Conservation (phyloP, 768 basidiomycete genomes). For the Suillus luteus region DNA sequence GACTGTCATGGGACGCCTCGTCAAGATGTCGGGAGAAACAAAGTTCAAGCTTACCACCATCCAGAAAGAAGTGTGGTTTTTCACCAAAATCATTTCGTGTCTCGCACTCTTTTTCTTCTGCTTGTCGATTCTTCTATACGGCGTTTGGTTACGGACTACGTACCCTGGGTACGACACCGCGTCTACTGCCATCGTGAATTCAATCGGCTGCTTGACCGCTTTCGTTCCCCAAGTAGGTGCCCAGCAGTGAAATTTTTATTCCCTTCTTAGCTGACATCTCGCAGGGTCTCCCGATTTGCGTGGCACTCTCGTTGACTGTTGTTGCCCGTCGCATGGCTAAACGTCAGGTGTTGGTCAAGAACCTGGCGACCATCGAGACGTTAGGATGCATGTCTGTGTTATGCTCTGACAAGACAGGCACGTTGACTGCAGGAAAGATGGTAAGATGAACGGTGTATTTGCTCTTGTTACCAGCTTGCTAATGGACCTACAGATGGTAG, state of each 20-base stretch:
- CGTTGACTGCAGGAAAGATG: slow-evolving; percentile 52
- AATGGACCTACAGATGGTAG: slow-evolving; percentile 26
- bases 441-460: slow-evolving; percentile 12
- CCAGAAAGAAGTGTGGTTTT: slow-evolving; percentile 35
- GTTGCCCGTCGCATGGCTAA: slow-evolving; percentile 49
- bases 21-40: slow-evolving; percentile 44
- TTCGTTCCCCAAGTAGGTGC: slow-evolving; percentile 41
- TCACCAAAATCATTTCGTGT: slow-evolving; percentile 53
- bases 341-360: slow-evolving; percentile 54
- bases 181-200: slow-evolving; percentile 37
- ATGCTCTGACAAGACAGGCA: slow-evolving; percentile 62
- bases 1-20: slow-evolving; percentile 48
- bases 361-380: slow-evolving; percentile 66
- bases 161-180: slow-evolving; percentile 41
- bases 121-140: slow-evolving; percentile 41
- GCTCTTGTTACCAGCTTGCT: not conserved
- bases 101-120: slow-evolving; percentile 45
- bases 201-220: slow-evolving; percentile 42
- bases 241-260: slow-evolving; percentile 51
- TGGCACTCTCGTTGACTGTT: slow-evolving; percentile 53
- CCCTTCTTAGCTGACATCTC: slow-evolving; percentile 49
- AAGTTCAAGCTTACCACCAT: slow-evolving; percentile 31
- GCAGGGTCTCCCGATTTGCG: slow-evolving; percentile 54
- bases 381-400: slow-evolving; percentile 61
- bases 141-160: slow-evolving; percentile 33